These are phyloP conservation scores for Saksenaea oblongispora DNA, from an alignment of 371 early-diverging fungal genomes.

Conservation along the genomic window DNA sequence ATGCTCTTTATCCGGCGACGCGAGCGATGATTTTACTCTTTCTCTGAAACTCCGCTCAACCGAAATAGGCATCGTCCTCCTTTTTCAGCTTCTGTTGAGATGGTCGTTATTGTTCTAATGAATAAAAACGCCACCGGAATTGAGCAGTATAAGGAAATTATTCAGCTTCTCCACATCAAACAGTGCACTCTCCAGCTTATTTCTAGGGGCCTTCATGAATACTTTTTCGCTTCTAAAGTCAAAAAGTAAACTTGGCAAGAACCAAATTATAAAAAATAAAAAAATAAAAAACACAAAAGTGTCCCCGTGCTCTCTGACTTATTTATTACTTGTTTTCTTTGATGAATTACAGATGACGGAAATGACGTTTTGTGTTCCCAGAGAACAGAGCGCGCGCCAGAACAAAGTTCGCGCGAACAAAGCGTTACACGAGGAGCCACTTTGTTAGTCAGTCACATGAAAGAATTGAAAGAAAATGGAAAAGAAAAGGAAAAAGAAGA, in stretches of 20 bases:
- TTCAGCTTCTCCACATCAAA: background rate
- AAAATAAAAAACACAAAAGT: background rate
- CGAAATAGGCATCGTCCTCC: background rate
- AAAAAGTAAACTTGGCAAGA: too few relatives aligned
- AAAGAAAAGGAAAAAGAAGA: background rate
- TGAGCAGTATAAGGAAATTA: background rate
- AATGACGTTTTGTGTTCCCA: slow-evolving; percentile 4
- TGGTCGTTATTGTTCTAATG: background rate
- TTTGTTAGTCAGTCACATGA: background rate
- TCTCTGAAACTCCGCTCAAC: background rate
- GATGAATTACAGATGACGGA: background rate
- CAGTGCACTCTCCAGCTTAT: too few relatives aligned
- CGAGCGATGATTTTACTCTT: background rate
- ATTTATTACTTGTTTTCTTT: background rate
- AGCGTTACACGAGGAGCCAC: background rate
- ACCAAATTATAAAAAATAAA: background rate
- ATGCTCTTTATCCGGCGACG: background rate
- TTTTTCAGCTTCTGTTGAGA: background rate
- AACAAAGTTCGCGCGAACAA: slow-evolving; percentile 1
- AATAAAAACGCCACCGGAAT: background rate
- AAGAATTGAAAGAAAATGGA: background rate
- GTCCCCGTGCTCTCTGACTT: background rate
- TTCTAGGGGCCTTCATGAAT: too few relatives aligned
- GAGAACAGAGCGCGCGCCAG: background rate
- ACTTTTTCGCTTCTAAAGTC: too few relatives aligned